Evolutionary conservation across 192 early-diverging fungal genomes (phyloP).

Genomic region (Obelidium mucronatum): DNA sequence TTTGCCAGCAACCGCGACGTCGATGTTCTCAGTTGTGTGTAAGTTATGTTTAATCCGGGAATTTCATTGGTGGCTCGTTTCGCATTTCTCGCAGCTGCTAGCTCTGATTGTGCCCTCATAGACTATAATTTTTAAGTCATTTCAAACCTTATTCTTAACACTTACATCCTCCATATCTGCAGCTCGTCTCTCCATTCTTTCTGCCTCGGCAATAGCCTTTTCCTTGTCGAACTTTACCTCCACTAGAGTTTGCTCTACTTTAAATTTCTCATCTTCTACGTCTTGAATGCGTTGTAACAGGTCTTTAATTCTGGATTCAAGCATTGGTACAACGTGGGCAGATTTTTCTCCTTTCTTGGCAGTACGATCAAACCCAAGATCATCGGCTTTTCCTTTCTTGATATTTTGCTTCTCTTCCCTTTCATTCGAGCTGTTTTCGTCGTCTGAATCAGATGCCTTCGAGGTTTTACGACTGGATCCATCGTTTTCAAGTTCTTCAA

Average conservation of each 20-base stretch:
- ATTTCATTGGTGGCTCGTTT: constrained; percentile 34
- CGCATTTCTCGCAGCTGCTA: constrained; percentile 19
- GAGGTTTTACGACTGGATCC: not conserved
- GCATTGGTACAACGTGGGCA: constrained; percentile 25
- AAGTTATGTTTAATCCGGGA: constrained; percentile 43
- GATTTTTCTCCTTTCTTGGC: constrained; percentile 29
- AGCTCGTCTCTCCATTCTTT: constrained; percentile 21
- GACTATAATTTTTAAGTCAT: constrained; percentile 8
- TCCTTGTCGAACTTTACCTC: constrained; percentile 35
- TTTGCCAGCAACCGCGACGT: constrained; percentile 33
- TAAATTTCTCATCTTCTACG: constrained; percentile 38
- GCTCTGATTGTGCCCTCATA: constrained; percentile 13
- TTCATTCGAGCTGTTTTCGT: constrained; percentile 15
- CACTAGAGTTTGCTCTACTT: constrained; percentile 31
- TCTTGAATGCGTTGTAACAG: constrained; percentile 41
- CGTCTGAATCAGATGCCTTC: constrained; percentile 10
- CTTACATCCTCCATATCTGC: constrained; percentile 43
- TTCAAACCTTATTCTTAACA: not conserved
- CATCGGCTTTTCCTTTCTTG: constrained; percentile 4
- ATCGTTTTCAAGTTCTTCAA: not conserved
- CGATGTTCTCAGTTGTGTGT: constrained; percentile 34
- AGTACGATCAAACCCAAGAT: not conserved
- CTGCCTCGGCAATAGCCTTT: constrained; percentile 8
- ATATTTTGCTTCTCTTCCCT: not conserved
- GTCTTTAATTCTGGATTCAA: constrained; percentile 51